Percentiles rank a stretch among this genome's conserved stretches.
phyloP scores from a whole-genome alignment of 2,329 filamentous ascomycete genomes.

The Zymoseptoria brevis region DNA sequence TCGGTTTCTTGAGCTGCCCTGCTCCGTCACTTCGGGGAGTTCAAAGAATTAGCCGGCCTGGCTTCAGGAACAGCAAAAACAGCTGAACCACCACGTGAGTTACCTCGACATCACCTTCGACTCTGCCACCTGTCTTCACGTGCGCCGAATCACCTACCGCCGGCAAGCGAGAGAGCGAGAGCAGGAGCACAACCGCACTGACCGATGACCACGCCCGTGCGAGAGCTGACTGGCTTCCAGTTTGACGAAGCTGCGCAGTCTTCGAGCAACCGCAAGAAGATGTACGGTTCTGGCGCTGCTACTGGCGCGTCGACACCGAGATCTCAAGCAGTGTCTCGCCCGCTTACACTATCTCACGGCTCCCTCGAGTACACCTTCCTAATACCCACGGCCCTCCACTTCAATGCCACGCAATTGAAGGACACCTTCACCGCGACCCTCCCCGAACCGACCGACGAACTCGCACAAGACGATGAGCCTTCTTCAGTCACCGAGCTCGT shows the following conservation, averaged over 20 bases:
- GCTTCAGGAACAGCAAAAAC: neutral
- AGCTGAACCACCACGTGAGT: neutral
- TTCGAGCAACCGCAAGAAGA: constrained; percentile 11
- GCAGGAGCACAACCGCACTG: constrained; percentile 1
- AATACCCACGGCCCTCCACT: constrained; percentile 90
- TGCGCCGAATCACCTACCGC: neutral
- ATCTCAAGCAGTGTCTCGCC: constrained; percentile 83
- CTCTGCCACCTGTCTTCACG: neutral
- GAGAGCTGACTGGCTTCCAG: constrained; percentile 17
- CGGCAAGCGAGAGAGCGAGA: neutral
- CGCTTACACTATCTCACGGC: constrained; percentile 83
- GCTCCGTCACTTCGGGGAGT: neutral
- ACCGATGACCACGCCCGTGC: constrained; percentile 16
- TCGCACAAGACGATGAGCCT: constrained; percentile 97
- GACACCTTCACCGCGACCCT: constrained; percentile 79
- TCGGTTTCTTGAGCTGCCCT: neutral
- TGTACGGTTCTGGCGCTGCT: constrained; percentile 42
- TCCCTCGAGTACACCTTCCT: constrained; percentile 94
- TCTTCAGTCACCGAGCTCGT: constrained; percentile 90
- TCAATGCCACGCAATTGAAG: constrained; percentile 89
- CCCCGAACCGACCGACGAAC: constrained; percentile 87
- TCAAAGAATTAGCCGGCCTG: neutral
- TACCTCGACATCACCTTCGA: neutral
- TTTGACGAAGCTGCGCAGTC: constrained; percentile 12
- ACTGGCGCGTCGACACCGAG: constrained; percentile 96